phyloP scores from a whole-genome alignment of 1,284 basidiomycete genomes.

The Leccinum pachyderme region DNA sequence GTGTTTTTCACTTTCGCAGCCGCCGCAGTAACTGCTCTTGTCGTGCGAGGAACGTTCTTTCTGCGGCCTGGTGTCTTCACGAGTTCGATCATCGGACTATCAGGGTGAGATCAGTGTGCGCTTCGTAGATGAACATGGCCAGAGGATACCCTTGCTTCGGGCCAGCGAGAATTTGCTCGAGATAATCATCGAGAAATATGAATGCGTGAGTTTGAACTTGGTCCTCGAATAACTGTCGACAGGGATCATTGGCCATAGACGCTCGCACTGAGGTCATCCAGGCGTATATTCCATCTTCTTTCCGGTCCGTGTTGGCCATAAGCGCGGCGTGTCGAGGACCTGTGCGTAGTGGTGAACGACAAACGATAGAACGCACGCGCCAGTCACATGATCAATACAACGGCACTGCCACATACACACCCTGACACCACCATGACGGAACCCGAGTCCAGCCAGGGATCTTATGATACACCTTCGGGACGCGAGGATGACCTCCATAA shows the following conservation, averaged over 20 bases:
- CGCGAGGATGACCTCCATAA: slow-evolving; percentile 8
- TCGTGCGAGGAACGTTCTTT: slow-evolving; percentile 51
- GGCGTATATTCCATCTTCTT: slow-evolving; percentile 40
- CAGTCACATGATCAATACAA: slow-evolving; percentile 28
- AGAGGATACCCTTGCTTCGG: slow-evolving; percentile 56
- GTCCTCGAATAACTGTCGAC: slow-evolving; percentile 63
- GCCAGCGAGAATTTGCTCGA: slow-evolving; percentile 66
- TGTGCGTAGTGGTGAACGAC: background rate
- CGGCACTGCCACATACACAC: slow-evolving; percentile 4
- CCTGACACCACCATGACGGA: slow-evolving; percentile 11
- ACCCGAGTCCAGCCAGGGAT: slow-evolving; percentile 3
- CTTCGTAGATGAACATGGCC: background rate
- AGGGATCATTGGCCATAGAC: slow-evolving; percentile 69
- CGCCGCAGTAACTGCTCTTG: slow-evolving; percentile 41
- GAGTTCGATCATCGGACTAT: slow-evolving; percentile 71
- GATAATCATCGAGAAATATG: slow-evolving; percentile 73
- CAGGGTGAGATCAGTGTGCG: background rate
- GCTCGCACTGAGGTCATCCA: slow-evolving; percentile 69
- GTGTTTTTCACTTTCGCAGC: slow-evolving; percentile 46
- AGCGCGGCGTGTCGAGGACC: background rate
- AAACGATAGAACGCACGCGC: slow-evolving; percentile 26
- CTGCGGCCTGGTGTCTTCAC: slow-evolving; percentile 79
- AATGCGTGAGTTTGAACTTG: slow-evolving; percentile 74
- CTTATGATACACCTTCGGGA: background rate
- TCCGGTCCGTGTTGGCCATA: slow-evolving; percentile 15